Evolutionary conservation across 1,139 yeast genomes (phyloP).

Genomic region (Yamadazyma siamensis): DNA sequence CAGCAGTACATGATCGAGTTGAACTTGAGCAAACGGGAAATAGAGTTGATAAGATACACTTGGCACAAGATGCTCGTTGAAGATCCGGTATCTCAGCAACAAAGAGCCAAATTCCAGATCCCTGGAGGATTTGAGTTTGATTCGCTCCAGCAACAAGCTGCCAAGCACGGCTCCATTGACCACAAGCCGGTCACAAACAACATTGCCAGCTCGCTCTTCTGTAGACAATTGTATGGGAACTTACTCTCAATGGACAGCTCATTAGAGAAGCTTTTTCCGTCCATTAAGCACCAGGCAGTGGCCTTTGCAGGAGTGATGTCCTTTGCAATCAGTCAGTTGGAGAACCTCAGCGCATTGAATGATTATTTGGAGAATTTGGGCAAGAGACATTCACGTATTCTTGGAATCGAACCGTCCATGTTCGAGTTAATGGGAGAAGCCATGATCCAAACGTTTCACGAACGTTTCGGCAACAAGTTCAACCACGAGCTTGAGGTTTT

Average conservation of each 20-base stretch:
- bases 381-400: conserved; percentile 70
- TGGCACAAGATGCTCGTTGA: conserved; percentile 46
- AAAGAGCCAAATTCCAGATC: conserved; percentile 13
- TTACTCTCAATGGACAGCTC: conserved; percentile 51
- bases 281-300: conserved; percentile 67
- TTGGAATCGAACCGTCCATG: conserved; percentile 70
- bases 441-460: conserved; percentile 67
- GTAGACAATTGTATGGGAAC: conserved; percentile 62
- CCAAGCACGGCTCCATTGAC: conserved; percentile 5
- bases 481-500: conserved; percentile 55
- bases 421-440: conserved; percentile 82
- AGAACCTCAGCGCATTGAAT: conserved; percentile 43
- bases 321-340: conserved; percentile 51
- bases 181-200: conserved; percentile 9
- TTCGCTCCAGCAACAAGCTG: conserved; percentile 9
- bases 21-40: conserved; percentile 29
- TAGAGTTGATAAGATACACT: conserved; percentile 39
- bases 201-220: conserved; percentile 49
- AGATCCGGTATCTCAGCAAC: conserved; percentile 22
- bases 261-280: conserved; percentile 58
- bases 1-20: conserved; percentile 22
- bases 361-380: conserved; percentile 64
- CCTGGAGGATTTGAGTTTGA: conserved; percentile 26
- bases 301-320: conserved; percentile 79
- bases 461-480: conserved; percentile 51